Evolutionary conservation across 257 asterid species (phyloP), one percentile per base, ranked within the genome.

Genomic region (Capsicum baccatum): DNA sequence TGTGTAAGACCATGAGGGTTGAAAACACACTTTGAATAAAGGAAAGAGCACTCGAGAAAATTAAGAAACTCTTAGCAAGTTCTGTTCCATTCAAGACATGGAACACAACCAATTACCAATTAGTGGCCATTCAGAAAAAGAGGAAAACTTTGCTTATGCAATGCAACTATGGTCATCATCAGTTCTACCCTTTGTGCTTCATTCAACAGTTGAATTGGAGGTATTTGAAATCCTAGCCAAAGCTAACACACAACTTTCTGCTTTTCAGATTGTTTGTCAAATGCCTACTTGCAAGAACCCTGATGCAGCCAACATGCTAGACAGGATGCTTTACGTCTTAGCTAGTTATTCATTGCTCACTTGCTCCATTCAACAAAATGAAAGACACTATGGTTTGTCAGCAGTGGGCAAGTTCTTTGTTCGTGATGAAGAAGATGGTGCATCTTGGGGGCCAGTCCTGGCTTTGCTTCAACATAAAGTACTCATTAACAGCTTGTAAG

Each of bases 291-390:
- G 73, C 19, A 44, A 63, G 1, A 79, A 58, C 76, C 86, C 84
- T 1, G 84, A 71, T 50, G 87, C 88, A 2, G 58, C 88, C 15
- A 5, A 12, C 12, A 82, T 79, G 84, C 79, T 89, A 0, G 93
- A 89, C 60, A 74, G 87, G 62, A 87, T 90, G 91, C 89, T 90
- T 8, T 70, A 84, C 19, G 68, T 86, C 76, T 63, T 89, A 16
- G 89, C 91, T 47, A 59, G 81, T 67, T 50, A 87, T 63, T 86
- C 90, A 1, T 56, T 89, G 44, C 88, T 86, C 48, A 85, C 86
- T 54, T 83, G 88, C 83, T 79, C 85, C 6, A 74, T 26, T 1
- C 7, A 60, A 8, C 9, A 60, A n/a, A 19, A 8, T 19, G 21
- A 9, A 60, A 3, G 67, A 19, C 12, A 17, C 12, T 59, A 59